A percentile compares a stretch with the other conserved stretches of the same genome.
These are phyloP conservation scores for Lipomyces yamanashiensis DNA, from an alignment of 805 yeast genomes.

Conservation along the genomic window DNA sequence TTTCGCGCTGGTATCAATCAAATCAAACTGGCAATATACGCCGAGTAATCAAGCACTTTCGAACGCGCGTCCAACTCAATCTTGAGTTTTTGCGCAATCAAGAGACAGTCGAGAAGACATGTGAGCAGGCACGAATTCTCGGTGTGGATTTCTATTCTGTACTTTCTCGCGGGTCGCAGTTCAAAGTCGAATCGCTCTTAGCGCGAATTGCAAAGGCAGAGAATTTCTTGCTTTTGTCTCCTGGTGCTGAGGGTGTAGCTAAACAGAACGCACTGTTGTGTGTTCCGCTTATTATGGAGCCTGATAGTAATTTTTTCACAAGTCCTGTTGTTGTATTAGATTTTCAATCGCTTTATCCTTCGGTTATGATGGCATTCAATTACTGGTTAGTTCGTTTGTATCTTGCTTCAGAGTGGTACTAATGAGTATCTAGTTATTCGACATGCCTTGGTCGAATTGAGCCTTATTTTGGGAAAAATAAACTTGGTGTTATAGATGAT, in stretches of 20 bases:
- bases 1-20: conserved; percentile 55
- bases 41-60: conserved; percentile 54
- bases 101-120: conserved; percentile 67
- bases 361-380: conserved; percentile 88
- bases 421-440: conserved; percentile 43
- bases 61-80: conserved; percentile 52
- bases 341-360: conserved; percentile 92
- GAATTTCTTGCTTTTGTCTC: conserved; percentile 72
- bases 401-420: not conserved
- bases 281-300: conserved; percentile 92
- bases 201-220: conserved; percentile 76
- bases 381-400: conserved; percentile 57
- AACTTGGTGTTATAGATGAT: conserved; percentile 47
- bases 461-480: conserved; percentile 44
- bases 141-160: conserved; percentile 92
- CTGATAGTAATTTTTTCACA: conserved; percentile 79
- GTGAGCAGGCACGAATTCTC: conserved; percentile 81
- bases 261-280: conserved; percentile 84
- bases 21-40: conserved; percentile 39
- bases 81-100: conserved; percentile 58
- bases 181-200: conserved; percentile 85
- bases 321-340: conserved; percentile 90
- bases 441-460: conserved; percentile 49
- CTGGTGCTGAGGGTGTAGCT: conserved; percentile 78
- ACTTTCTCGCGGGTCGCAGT: conserved; percentile 90